Evolutionary conservation across 352 stramenopile genomes (phyloP).

Genomic region (Pythium phragmiticola): DNA sequence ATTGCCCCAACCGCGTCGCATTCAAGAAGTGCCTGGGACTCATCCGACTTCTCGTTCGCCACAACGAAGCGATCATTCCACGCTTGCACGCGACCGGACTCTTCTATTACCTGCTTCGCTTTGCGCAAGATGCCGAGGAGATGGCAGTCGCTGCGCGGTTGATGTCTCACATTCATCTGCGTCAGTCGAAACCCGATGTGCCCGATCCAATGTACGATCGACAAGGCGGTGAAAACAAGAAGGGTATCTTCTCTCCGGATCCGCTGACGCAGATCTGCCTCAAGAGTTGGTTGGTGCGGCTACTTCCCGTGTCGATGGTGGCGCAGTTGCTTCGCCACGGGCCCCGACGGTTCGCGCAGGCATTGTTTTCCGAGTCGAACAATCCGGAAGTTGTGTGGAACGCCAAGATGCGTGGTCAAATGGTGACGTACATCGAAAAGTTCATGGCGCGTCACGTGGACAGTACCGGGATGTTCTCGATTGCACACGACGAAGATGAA

Average conservation of each 20-base stretch:
- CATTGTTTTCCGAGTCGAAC: slow-evolving; percentile 80
- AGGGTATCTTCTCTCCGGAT: slow-evolving; percentile 75
- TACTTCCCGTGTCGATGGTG: slow-evolving; percentile 85
- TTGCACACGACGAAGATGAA: slow-evolving; percentile 59
- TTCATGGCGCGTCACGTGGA: slow-evolving; percentile 80
- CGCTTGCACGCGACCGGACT: slow-evolving; percentile 80
- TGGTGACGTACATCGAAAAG: slow-evolving; percentile 85
- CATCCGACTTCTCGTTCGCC: slow-evolving; percentile 77
- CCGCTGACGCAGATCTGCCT: slow-evolving; percentile 81
- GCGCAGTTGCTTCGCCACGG: slow-evolving; percentile 81
- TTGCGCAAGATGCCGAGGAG: slow-evolving; percentile 76
- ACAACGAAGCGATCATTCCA: slow-evolving; percentile 84
- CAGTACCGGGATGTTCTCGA: slow-evolving; percentile 67
- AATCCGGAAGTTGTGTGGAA: slow-evolving; percentile 89
- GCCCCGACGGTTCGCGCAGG: slow-evolving; percentile 66
- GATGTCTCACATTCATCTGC: slow-evolving; percentile 81
- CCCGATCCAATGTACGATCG: slow-evolving; percentile 63
- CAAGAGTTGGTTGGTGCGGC: slow-evolving; percentile 79
- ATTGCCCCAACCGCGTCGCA: slow-evolving; percentile 81
- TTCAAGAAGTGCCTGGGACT: slow-evolving; percentile 84
- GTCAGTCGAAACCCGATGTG: slow-evolving; percentile 66
- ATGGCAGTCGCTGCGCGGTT: slow-evolving; percentile 78
- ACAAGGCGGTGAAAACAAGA: slow-evolving; percentile 81
- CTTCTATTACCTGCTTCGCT: slow-evolving; percentile 87
- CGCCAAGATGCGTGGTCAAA: slow-evolving; percentile 79